Percentiles rank a stretch among this genome's conserved stretches.
Conservation (phyloP, 2,329 filamentous ascomycete genomes). For the Ophiostoma triangulosporum region DNA sequence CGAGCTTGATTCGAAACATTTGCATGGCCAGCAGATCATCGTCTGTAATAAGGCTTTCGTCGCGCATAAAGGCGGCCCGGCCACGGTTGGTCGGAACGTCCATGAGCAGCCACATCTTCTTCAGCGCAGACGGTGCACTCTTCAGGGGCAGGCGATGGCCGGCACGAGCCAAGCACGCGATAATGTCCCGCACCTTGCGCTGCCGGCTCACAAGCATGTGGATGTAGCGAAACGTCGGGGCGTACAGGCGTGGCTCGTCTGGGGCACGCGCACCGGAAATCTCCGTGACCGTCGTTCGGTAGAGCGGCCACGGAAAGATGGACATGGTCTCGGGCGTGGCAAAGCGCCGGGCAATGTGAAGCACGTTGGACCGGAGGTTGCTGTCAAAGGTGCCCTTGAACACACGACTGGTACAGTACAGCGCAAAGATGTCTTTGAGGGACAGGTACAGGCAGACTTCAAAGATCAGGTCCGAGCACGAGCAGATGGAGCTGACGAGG, state of each 20-base stretch:
- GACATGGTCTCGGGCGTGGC: slow-evolving; percentile 37
- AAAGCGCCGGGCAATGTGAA: slow-evolving; percentile 37
- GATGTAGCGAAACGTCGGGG: slow-evolving; percentile 44
- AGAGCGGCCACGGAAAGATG: slow-evolving; percentile 50
- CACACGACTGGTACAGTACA: slow-evolving; percentile 50
- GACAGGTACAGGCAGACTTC: slow-evolving; percentile 40
- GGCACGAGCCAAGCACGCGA: slow-evolving; percentile 43
- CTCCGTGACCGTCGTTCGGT: slow-evolving; percentile 20
- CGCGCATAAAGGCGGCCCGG: slow-evolving; percentile 38
- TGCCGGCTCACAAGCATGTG: slow-evolving; percentile 50
- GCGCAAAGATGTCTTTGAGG: slow-evolving; percentile 42
- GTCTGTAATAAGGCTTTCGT: slow-evolving; percentile 38
- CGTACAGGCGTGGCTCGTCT: neutral
- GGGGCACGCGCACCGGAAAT: neutral
- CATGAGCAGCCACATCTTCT: slow-evolving; percentile 62
- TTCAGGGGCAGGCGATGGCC: slow-evolving; percentile 42
- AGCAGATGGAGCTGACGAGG: slow-evolving; percentile 30
- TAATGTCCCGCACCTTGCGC: slow-evolving; percentile 43
- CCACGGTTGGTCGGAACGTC: slow-evolving; percentile 45
- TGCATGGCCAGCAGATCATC: slow-evolving; percentile 47
- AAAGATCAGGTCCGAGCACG: slow-evolving; percentile 38
- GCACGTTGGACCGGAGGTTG: slow-evolving; percentile 45
- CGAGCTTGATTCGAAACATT: slow-evolving; percentile 57
- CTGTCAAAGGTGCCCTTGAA: slow-evolving; percentile 48
- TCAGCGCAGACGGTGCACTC: slow-evolving; percentile 25